Conservation (phyloP, 768 basidiomycete species). For the Lentinula sp. region DNA sequence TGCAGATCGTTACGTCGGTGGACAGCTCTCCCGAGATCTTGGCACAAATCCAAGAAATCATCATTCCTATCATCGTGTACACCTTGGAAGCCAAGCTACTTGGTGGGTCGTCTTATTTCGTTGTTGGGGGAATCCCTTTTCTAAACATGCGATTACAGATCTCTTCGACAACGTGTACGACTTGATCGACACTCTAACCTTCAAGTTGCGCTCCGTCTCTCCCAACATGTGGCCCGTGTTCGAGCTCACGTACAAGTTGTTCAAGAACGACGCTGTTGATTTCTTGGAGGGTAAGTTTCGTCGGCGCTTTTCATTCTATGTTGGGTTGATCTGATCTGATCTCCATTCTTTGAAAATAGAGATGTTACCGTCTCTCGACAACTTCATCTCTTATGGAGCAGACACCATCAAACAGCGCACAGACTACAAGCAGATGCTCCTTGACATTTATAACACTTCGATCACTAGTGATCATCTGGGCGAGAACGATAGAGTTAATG, state of each 20-base stretch:
- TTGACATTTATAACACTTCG: conserved; percentile 78
- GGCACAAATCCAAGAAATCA: conserved; percentile 72
- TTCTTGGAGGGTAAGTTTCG: conserved; percentile 71
- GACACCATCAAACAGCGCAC: conserved; percentile 66
- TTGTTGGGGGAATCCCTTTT: background rate
- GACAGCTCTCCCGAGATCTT: conserved; percentile 72
- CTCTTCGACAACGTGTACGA: conserved; percentile 86
- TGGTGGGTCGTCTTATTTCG: conserved; percentile 31
- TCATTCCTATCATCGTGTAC: conserved; percentile 70
- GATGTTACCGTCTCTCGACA: conserved; percentile 85
- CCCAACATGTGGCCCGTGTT: conserved; percentile 86
- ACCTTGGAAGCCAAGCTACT: conserved; percentile 75
- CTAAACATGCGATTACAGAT: conserved; percentile 36
- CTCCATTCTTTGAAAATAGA: conserved; percentile 34
- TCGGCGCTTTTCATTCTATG: background rate
- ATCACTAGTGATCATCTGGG: conserved; percentile 69
- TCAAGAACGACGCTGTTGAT: conserved; percentile 80
- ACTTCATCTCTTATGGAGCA: conserved; percentile 80
- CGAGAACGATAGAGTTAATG: conserved; percentile 78
- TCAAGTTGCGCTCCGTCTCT: conserved; percentile 69
- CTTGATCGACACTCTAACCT: conserved; percentile 78
- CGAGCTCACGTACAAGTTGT: conserved; percentile 73
- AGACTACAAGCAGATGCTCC: conserved; percentile 73
- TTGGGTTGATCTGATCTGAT: background rate
- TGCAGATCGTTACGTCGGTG: conserved; percentile 68